Evolutionary conservation across 2,329 filamentous ascomycete genomes (phyloP), one percentile per base, ranked within the genome.

Genomic region (Exophiala dermatitidis): DNA sequence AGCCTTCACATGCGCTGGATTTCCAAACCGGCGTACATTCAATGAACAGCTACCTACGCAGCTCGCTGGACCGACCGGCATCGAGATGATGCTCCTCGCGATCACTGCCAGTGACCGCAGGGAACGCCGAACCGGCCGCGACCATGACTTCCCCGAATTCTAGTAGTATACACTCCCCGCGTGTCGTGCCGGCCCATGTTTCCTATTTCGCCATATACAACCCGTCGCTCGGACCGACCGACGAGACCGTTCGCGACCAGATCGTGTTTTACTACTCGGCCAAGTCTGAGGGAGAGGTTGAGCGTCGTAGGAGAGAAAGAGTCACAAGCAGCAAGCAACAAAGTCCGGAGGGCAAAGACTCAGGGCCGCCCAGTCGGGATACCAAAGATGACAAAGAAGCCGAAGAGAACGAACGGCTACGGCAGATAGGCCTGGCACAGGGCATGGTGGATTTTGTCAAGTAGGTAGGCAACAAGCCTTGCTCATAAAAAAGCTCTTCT

Each of bases 171-270:
- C 4, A n/a, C 34, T 10, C 46, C 28, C 38, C 37, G n/a, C 37
- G 46, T 36, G 69, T 86, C 59, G 74, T 84, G 33, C 90, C 93
- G 41, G 91, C 91, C 34, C 88, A 88, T 66, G 81, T 97, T 31
- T 86, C 88, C 64, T 97, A 93, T 69, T 79, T 98, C 43, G 84
- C 91, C 68, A 94, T 98, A 68, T 98, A 95, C 77, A 97, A 95
- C 69, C 93, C 94, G 33, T 82, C 85, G 4, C 79, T 94, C 42
- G 85, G 86, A 64, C 77, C 67, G 34, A 80, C 79, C 68, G 86
- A 90, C 67, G 85, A 89, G 66, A 86, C 83, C 2, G 74, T 90
- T 59, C 75, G 80, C 47, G 79, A 91, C 63, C 88, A 98, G 72
- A 88, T 97, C 59, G 88, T 96, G 62, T 98, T 95, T 75, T 96